Percentiles rank a stretch among this genome's conserved stretches.
phyloP scores from a whole-genome alignment of 192 early-diverging fungal species.

The Umbelopsis isabellina region DNA sequence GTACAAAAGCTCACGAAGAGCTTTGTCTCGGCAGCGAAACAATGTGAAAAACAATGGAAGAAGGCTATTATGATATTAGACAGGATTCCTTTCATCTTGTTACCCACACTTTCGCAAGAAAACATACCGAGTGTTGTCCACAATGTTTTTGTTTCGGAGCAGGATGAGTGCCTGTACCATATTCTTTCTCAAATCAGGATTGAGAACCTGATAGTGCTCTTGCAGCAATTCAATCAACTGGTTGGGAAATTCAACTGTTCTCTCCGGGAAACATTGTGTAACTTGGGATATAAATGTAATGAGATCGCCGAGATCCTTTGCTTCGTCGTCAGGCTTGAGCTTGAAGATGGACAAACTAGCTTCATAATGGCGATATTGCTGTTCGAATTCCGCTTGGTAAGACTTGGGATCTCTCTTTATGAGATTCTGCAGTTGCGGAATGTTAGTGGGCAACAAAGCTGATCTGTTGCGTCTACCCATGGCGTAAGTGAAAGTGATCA shows the following conservation, averaged over 20 bases:
- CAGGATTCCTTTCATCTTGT: neutral
- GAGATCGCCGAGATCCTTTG: constrained; percentile 83
- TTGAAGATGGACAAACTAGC: constrained; percentile 84
- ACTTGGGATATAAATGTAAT: constrained; percentile 93
- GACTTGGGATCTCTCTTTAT: constrained; percentile 94
- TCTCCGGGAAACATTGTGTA: constrained; percentile 83
- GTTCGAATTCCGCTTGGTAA: constrained; percentile 92
- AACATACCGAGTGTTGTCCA: constrained; percentile 61
- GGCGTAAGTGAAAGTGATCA: constrained; percentile 10
- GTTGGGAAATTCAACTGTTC: constrained; percentile 78
- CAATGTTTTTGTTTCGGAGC: constrained; percentile 82
- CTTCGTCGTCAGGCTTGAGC: constrained; percentile 82
- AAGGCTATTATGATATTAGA: constrained; percentile 39
- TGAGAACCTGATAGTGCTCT: constrained; percentile 78
- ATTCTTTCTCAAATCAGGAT: constrained; percentile 80
- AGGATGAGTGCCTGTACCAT: constrained; percentile 90
- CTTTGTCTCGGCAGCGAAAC: constrained; percentile 93
- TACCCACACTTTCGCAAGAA: neutral
- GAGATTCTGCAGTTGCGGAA: constrained; percentile 98
- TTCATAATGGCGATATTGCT: constrained; percentile 93
- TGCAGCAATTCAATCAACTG: constrained; percentile 85
- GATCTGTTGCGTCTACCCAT: constrained; percentile 69
- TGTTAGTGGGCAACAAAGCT: constrained; percentile 71
- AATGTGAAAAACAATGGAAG: constrained; percentile 96
- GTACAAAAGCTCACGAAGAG: constrained; percentile 86